Evolutionary conservation across 1,284 basidiomycete genomes (phyloP).

Genomic region (Cystobasidium pallidum): DNA sequence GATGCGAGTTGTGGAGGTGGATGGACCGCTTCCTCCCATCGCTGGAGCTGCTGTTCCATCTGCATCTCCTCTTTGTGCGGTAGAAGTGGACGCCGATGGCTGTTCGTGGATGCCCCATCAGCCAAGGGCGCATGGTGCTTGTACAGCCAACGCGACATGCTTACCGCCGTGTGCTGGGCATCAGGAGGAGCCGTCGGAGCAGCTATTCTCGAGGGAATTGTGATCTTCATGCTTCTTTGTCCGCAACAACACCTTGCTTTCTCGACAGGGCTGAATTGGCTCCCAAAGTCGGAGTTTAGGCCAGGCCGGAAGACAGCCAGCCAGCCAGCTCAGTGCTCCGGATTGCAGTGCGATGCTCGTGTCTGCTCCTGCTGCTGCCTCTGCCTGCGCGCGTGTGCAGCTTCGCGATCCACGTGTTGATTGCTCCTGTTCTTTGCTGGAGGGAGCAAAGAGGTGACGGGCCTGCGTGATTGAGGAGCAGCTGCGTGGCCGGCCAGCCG

Average conservation of each 20-base stretch:
- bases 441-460: too few relatives aligned
- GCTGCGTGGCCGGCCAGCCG: not conserved
- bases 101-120: not conserved
- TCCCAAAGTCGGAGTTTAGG: too few relatives aligned
- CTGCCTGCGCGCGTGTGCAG: too few relatives aligned
- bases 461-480: too few relatives aligned
- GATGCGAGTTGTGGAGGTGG: not conserved
- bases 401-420: not conserved
- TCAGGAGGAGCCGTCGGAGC: conserved; percentile 29
- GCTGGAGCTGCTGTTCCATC: not conserved
- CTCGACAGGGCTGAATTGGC: too few relatives aligned
- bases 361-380: too few relatives aligned
- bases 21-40: not conserved
- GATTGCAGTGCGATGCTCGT: too few relatives aligned
- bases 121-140: not conserved
- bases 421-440: not conserved
- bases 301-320: too few relatives aligned
- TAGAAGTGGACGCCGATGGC: conserved; percentile 2
- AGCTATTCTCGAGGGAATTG: conserved; percentile 19
- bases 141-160: not conserved
- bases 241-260: not conserved
- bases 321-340: too few relatives aligned
- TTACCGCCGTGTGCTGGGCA: not conserved
- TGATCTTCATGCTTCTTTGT: conserved; percentile 23
- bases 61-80: too few relatives aligned